Percentiles rank a stretch among this genome's conserved stretches.
Evolutionary conservation across 2,329 filamentous ascomycete genomes (phyloP).

Genomic region (Corinectria fuckeliana): DNA sequence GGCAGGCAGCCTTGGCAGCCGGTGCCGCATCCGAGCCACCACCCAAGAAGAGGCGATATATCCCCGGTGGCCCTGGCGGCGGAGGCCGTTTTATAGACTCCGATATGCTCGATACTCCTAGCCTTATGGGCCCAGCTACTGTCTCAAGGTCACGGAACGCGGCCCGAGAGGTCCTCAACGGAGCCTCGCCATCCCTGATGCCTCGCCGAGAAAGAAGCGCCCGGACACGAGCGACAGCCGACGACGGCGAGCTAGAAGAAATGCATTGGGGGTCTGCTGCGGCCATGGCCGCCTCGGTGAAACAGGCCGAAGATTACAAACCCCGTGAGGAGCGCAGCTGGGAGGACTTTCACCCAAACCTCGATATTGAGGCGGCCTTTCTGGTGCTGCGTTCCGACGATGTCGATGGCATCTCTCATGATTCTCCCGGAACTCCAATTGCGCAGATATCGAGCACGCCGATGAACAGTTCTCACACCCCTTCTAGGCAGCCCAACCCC

Average conservation of each 20-base stretch:
- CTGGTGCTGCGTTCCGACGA: conserved; percentile 82
- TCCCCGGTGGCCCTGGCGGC: conserved; percentile 85
- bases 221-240: conserved; percentile 59
- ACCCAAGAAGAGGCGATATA: conserved; percentile 76
- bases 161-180: conserved; percentile 52
- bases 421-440: conserved; percentile 47
- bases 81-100: conserved; percentile 84
- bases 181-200: conserved; percentile 49
- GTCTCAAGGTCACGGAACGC: conserved; percentile 59
- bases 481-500: conserved; percentile 53
- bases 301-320: conserved; percentile 95
- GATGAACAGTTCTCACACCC: conserved; percentile 52
- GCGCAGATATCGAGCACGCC: conserved; percentile 38
- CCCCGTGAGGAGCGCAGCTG: conserved; percentile 94
- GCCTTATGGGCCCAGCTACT: conserved; percentile 48
- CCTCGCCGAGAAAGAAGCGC: conserved; percentile 65
- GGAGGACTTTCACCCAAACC: conserved; percentile 96
- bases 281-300: conserved; percentile 84
- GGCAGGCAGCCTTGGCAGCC: conserved; percentile 43
- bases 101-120: conserved; percentile 66
- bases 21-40: conserved; percentile 63
- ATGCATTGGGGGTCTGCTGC: conserved; percentile 87
- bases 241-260: conserved; percentile 59
- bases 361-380: conserved; percentile 85
- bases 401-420: conserved; percentile 73